Conservation (phyloP, 768 basidiomycete species). For the Pholiota molesta region DNA sequence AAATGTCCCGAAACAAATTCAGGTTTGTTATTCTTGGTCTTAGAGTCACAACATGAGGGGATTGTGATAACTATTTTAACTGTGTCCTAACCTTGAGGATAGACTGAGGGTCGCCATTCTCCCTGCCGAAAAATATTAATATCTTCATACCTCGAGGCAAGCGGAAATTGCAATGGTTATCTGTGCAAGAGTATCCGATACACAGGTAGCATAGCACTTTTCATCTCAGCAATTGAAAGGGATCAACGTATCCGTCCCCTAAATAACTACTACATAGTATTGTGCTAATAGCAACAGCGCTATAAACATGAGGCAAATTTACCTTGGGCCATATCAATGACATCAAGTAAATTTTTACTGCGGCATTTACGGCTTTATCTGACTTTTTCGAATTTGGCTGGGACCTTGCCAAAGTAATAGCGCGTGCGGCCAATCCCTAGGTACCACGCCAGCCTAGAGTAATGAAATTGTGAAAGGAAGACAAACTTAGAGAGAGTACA, state of each 20-base stretch:
- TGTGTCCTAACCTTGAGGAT: not conserved
- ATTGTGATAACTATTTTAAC: no score
- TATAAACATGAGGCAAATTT: not conserved
- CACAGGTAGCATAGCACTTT: not conserved
- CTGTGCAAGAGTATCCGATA: not conserved
- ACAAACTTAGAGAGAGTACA: not conserved
- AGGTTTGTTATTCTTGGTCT: no score
- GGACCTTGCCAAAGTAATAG: constrained; percentile 32
- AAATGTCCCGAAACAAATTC: no score
- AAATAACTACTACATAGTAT: not conserved
- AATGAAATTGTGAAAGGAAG: not conserved
- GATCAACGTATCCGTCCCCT: not conserved
- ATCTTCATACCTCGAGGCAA: not conserved
- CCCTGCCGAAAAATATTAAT: constrained; percentile 1
- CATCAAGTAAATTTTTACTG: not conserved
- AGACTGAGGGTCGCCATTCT: not conserved
- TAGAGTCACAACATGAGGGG: no score
- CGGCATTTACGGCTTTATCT: constrained; percentile 4
- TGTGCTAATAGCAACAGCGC: not conserved
- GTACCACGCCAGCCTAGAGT: constrained; percentile 56
- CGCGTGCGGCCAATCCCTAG: constrained; percentile 30
- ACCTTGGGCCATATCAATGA: not conserved
- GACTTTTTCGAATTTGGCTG: constrained; percentile 10
- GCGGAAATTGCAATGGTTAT: not conserved
- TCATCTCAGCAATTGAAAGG: not conserved